These are phyloP conservation scores for Diaporthe caulivora DNA, from an alignment of 2,329 filamentous ascomycete genomes.

Conservation along the genomic window DNA sequence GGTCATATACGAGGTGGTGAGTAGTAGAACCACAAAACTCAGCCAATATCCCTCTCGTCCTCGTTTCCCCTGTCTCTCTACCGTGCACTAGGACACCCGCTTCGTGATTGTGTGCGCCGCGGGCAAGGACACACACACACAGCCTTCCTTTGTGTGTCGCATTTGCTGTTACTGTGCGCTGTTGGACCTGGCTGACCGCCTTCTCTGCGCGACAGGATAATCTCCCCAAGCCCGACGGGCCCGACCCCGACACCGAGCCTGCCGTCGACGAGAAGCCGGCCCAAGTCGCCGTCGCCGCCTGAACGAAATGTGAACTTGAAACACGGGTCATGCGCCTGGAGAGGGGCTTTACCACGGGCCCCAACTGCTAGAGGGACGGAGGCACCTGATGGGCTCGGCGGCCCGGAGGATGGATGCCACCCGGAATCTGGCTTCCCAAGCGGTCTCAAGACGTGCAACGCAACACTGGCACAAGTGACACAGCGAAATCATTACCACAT, in stretches of 20 bases:
- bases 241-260: constrained; percentile 48
- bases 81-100: background rate
- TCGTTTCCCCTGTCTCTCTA: no score
- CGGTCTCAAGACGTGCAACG: background rate
- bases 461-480: background rate
- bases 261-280: constrained; percentile 47
- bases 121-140: background rate
- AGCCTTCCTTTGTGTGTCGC: background rate
- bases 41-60: background rate
- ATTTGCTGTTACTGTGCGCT: no score
- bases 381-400: background rate
- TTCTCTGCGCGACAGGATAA: constrained; percentile 52
- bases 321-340: background rate
- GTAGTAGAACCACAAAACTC: constrained; percentile 44
- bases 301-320: constrained; percentile 35
- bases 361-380: no score
- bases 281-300: constrained; percentile 57
- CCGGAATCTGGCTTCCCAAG: background rate
- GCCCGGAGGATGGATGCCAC: background rate
- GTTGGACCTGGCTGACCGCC: constrained; percentile 9
- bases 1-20: constrained; percentile 89
- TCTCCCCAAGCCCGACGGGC: constrained; percentile 57
- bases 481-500: background rate
- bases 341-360: background rate
- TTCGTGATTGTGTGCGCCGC: background rate